Evolutionary conservation across 2,329 filamentous ascomycete genomes (phyloP), one percentile per base, ranked within the genome.

Genomic region (Rhinocladiella similis): DNA sequence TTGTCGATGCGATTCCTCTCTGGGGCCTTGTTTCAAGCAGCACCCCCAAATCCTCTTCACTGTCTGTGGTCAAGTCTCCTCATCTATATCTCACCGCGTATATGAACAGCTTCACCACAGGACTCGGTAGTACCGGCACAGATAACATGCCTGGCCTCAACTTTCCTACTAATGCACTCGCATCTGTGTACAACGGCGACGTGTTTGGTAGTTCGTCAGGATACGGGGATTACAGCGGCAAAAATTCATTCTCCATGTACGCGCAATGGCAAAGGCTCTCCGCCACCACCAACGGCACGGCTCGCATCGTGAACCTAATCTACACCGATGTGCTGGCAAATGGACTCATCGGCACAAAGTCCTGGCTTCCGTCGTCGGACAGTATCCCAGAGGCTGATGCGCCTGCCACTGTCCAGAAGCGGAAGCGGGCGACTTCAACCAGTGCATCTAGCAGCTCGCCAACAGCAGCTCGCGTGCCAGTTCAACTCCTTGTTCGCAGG

Each of bases 301-400:
- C 69, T 0, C 59, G 66, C 5, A 77, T 78, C 7, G 61, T 77
- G 6, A 74, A 77, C 56, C 65, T 77, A 0, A 69, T 80, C 7
- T 79, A 73, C 71, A 78, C 76, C 0, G 76, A 80, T 54, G 51
- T 74, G 4, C 68, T 71, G 1, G 70, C 77, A 0, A 76, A 73
- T 18, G 65, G 72, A 1, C 71, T 78, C 0, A 67, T 77, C 0
- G 76, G 77, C 4, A 77, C 73, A 1, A 60, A 50, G 45, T 53
- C 48, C 39, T 53, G 54, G 54, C 47, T 55, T 16, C 50, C 36
- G 7, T 20, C 54, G 33, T n/a, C 36, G 19, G 33, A 43, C 41
- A n/a, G n/a, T n/a, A n/a, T n/a, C n/a, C n/a, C n/a, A n/a, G n/a
- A n/a, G n/a, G n/a, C n/a, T n/a, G n/a, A n/a, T n/a, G n/a, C 19